Evolutionary conservation across 2,329 filamentous ascomycete species (phyloP).

Genomic region (Lasiodiplodia sp.): DNA sequence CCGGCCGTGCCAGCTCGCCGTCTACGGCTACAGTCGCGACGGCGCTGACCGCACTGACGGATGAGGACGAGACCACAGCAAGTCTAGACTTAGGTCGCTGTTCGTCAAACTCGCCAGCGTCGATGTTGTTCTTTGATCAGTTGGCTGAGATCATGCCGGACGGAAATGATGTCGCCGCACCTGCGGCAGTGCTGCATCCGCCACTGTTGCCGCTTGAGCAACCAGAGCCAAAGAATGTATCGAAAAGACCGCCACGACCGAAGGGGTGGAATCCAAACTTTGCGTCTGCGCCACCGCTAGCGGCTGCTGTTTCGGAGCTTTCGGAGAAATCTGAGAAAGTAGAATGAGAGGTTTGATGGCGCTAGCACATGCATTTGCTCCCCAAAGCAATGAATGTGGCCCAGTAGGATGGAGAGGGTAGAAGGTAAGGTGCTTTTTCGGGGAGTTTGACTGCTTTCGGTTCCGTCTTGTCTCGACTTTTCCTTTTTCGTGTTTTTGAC

Average conservation of each 20-base stretch:
- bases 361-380: neutral
- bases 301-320: neutral
- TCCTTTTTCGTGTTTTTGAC: neutral
- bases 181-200: neutral
- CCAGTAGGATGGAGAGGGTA: neutral
- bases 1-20: neutral
- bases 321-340: neutral
- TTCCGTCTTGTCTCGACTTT: neutral
- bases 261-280: conserved; percentile 16
- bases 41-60: neutral
- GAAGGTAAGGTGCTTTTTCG: neutral
- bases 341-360: neutral
- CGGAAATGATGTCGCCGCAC: neutral
- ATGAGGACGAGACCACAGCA: neutral
- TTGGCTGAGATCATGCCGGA: neutral
- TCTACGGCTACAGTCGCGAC: neutral
- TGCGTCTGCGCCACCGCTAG: neutral
- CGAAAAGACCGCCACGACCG: conserved; percentile 1
- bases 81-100: too few species aligned
- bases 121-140: conserved; percentile 4
- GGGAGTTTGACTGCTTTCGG: neutral
- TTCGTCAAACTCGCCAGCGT: neutral
- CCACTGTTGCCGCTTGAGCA: neutral
- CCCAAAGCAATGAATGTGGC: neutral
- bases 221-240: neutral